Base-by-base conservation (phyloP, 2,329 filamentous ascomycete species). In the Macroventuria anomochaeta region DNA sequence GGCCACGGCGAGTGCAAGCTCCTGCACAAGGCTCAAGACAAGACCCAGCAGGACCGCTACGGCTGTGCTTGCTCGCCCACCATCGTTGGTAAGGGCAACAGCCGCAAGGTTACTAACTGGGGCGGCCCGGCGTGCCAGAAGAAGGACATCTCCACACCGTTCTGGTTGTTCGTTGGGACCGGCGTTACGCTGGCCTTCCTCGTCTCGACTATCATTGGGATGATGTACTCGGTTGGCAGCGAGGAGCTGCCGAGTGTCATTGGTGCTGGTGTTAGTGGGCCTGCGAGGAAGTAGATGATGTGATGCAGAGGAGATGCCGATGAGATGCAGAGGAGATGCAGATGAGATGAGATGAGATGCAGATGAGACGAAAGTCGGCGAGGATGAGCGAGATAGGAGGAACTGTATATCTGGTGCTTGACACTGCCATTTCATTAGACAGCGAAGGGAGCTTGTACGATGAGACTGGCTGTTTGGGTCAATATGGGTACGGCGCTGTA, bases 161-260 rank as follows among this genome's bases (percentile, higher is more conserved):
- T 99, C 78, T 96, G 92, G 85, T 79, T 99, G 43, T 87, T 99
- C 65, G 84, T 85, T 11, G 86, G 88, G 7, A 89, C 95, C 64
- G 88, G 85, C 3, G 77, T 97, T 40, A 76, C 86, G 31, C 79
- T 96, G 58, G 77, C 95, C 1, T 83, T 85, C 39, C 76, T 90
- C 31, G 77, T 96, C 23, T 81, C 81, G 31, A 87, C 89, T 71
- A 86, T 85, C 10, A 87, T 97, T 64, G 86, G 88, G 5, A 79
- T 96, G 81, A 75, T 99, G 47, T 95, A 88, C 75, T 87, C 80
- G 58, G 90, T 97, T 68, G 95, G 93, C 28, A 85, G 89, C 73
- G 87, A 96, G 79, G 89, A 92, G 76, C 80, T 97, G 60, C 95
- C 95, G 0, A 92, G 92, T 65, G 93, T 99, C 7, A 93, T 99